Base-by-base conservation (phyloP, 2,329 filamentous ascomycete genomes). In the Metarhizium guizhouense region DNA sequence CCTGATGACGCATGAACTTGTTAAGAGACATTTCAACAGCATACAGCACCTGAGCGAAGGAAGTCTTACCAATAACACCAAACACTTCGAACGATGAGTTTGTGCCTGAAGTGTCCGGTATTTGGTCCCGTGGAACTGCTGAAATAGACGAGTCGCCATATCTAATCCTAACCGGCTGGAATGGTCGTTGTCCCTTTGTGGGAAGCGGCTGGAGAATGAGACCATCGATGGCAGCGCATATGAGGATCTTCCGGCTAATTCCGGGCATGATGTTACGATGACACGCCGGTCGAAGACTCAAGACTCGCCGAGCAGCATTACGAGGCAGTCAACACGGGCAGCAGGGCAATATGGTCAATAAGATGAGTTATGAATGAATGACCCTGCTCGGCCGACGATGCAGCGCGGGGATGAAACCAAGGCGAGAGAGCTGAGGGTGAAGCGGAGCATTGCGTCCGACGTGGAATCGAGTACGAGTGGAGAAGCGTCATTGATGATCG, bases 141-240 rank as follows among this genome's bases (percentile, higher is more conserved):
- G 76, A 74, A 30, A 83, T 66, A 3, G 72, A 67, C n/a, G 74
- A 74, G 65, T 83, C 80, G 52, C 76, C 78, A 64, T 95, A 95
- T 62, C 84, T 84, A 60, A 95, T 80, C 63, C 82, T 84, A 54
- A 91, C 76, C 25, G 84, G 77, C 57, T 79, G 76, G 54, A 74
- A 68, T 30, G 80, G 72, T 43, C 76, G 71, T 68, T 81, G 78
- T 65, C 84, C 80, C 65, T 83, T 84, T 54, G 76, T 71, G 18
- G 82, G 77, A 34, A 87, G 74, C 30, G 88, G 86, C 65, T 94
- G 89, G 48, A 96, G 79, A 60, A 95, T 76, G 53, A 96, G 78
- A 56, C 91, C 91, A 66, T 96, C 91, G 54, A 86, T 82, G 30
- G 90, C 85, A 55, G 91, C 90, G 70, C 86, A 86, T 62, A 96